These are phyloP conservation scores for Tritrichomonas musculus DNA, from an alignment of 208 protist genomes.

Conservation along the genomic window DNA sequence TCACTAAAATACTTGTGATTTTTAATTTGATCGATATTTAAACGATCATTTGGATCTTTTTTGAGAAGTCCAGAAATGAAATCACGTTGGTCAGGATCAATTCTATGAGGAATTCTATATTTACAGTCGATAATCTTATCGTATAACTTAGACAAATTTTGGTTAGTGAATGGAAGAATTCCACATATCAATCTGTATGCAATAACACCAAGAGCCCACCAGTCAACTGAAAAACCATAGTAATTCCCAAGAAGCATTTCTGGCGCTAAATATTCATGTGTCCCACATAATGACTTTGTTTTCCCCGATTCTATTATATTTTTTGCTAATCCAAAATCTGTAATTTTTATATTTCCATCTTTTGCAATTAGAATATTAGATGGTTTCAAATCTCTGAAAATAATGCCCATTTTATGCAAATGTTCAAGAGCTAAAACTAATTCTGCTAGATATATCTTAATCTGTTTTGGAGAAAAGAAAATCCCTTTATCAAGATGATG, in stretches of 20 bases:
- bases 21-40: too few relatives aligned
- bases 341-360: not conserved
- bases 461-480: not conserved
- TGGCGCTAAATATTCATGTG: not conserved
- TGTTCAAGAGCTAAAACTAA: not conserved
- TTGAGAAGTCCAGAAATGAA: too few relatives aligned
- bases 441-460: not conserved
- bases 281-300: not conserved
- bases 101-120: too few relatives aligned
- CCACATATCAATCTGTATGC: not conserved
- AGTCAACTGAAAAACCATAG: not conserved
- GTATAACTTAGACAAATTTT: too few relatives aligned
- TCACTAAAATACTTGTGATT: too few relatives aligned
- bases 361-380: not conserved
- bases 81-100: too few relatives aligned
- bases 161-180: not conserved
- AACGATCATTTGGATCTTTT: too few relatives aligned
- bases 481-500: not conserved
- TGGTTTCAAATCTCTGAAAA: constrained; percentile 43
- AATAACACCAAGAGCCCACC: not conserved
- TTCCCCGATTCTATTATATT: not conserved
- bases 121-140: too few relatives aligned
- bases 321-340: not conserved
- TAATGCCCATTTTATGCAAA: not conserved
- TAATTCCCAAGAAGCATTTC: not conserved